Conservation (phyloP, 1,139 yeast genomes). For the Zygoascus hellenicus region DNA sequence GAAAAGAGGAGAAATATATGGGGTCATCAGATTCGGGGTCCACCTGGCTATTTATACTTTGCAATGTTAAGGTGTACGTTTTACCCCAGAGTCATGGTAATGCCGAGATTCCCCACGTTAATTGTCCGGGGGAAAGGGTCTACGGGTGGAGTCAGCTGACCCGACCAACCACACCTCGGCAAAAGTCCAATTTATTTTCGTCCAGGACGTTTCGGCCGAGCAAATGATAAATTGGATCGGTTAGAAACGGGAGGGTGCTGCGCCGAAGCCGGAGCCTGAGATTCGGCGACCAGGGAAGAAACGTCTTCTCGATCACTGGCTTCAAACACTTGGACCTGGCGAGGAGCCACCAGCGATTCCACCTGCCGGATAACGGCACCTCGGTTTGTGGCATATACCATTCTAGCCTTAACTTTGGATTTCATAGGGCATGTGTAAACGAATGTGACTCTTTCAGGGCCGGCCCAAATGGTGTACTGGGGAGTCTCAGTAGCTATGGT, state of each 20-base stretch:
- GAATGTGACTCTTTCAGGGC: conserved; percentile 40
- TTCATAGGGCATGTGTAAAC: conserved; percentile 88
- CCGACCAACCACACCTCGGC: conserved; percentile 2
- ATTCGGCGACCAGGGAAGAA: conserved; percentile 14
- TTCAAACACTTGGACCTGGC: conserved; percentile 25
- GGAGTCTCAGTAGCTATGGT: conserved; percentile 40
- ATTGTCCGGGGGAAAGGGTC: conserved; percentile 5
- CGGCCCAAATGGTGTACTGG: conserved; percentile 56
- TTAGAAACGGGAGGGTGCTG: not conserved
- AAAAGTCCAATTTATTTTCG: conserved; percentile 18
- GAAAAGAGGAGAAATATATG: no score
- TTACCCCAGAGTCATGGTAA: conserved; percentile 7
- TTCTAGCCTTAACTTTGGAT: conserved; percentile 82
- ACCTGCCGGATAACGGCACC: conserved; percentile 57
- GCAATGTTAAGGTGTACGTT: no score
- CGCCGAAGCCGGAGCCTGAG: not conserved
- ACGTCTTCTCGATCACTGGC: conserved; percentile 28
- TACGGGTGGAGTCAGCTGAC: conserved; percentile 7
- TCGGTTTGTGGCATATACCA: conserved; percentile 86
- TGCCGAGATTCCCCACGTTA: conserved; percentile 9
- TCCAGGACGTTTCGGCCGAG: conserved; percentile 37
- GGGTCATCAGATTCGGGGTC: no score
- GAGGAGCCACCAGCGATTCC: conserved; percentile 18
- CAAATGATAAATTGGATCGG: conserved; percentile 18
- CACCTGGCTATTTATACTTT: no score